Conservation (phyloP, 2,329 filamentous ascomycete genomes). For the Calonectria crousiana region DNA sequence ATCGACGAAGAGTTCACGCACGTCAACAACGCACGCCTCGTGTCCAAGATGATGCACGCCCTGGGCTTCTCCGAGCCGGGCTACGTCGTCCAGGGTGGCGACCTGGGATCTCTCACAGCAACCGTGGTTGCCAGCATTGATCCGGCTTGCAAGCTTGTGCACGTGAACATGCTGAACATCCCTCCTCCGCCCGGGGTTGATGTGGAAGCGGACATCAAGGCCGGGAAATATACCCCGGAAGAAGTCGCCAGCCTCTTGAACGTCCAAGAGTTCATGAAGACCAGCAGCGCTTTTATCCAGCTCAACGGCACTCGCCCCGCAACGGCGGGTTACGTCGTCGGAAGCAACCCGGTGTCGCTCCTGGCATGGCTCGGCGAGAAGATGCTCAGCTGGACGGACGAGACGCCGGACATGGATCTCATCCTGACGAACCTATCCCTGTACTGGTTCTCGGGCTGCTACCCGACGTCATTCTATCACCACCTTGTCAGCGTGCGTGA, state of each 20-base stretch:
- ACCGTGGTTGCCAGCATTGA: conserved; percentile 19
- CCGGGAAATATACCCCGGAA: conserved; percentile 13
- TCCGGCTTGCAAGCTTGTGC: conserved; percentile 9
- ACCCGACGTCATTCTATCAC: conserved; percentile 4
- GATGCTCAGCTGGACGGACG: conserved; percentile 10
- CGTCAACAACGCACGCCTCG: conserved; percentile 11
- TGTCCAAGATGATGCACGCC: conserved; percentile 15
- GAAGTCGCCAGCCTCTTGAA: conserved; percentile 1
- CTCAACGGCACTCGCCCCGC: conserved; percentile 9
- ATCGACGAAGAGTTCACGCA: conserved; percentile 5
- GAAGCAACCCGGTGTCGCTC: conserved; percentile 13
- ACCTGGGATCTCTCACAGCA: conserved; percentile 29
- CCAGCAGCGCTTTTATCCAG: neutral
- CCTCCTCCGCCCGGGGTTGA: conserved; percentile 1
- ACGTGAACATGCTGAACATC: conserved; percentile 12
- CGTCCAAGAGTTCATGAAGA: neutral
- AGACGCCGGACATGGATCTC: conserved; percentile 1
- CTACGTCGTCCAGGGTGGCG: conserved; percentile 29
- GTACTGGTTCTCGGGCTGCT: conserved; percentile 24
- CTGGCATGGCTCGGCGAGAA: conserved; percentile 20
- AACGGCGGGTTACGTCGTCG: conserved; percentile 9
- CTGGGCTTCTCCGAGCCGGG: conserved; percentile 19
- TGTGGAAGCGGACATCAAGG: conserved; percentile 16
- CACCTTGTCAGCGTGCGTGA: neutral
- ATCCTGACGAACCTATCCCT: conserved; percentile 16